Evolutionary conservation across 2,329 filamentous ascomycete species (phyloP), one percentile per base, ranked within the genome.

Genomic region (Stemphylium beticola): DNA sequence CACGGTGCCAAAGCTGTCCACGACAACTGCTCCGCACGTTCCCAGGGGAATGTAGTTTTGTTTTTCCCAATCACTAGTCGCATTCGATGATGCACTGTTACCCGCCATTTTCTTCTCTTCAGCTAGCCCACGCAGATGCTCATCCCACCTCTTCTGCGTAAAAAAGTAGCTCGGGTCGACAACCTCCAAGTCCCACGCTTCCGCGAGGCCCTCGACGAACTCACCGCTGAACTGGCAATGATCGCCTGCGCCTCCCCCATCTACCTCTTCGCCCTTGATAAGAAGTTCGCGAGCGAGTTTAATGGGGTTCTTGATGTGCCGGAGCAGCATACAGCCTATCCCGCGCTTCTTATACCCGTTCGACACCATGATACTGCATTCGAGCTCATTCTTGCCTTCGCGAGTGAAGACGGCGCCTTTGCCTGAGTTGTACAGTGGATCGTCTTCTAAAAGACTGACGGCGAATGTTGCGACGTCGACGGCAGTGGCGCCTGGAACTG

Each of bases 391-490:
- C 58, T 87, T 83, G 15, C 92, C 93, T 61, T 89, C 87, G 45
- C 87, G 85, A 0, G 91, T 96, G 75, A 96, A 96, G 17, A 96
- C 92, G 45, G 92, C 90, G 48, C 93, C 93, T 66, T 87, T 87
- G 7, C 87, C 92, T 53, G 87, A 87, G 77, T 96, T 96, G 82
- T 95, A 96, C 4, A 96, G 83, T 2, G 88, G 83, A 68, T 92
- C 85, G 68, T 96, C 81, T 77, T 96, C 92, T 14, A 96, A 84
- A 22, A 88, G 81, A 1, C 81, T 79, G 10, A 96, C 91, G 39
- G 92, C 92, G 72, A 88, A 84, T 1, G 88, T 88, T 1, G 91
- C 91, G 0, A 87, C 84, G 50, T 91, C 87, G 12, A 96, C 82
- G 0, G 92, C 90, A 0, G 82, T 82, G 8, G 84, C 82, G 2